Conservation (phyloP, 305 asterid species). For the Andrographis paniculata region DNA sequence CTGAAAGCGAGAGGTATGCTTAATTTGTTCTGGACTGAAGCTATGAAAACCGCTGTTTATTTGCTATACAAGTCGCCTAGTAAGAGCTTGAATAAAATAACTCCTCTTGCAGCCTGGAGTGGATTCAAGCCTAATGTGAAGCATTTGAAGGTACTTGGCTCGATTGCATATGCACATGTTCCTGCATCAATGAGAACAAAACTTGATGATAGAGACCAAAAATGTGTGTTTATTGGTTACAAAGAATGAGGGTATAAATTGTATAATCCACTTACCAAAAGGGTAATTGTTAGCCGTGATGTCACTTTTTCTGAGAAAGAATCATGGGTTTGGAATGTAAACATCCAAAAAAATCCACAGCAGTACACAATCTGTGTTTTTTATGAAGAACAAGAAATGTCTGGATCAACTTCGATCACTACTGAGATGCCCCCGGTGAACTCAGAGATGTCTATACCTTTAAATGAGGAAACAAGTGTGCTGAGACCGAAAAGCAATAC, state of each 20-base stretch:
- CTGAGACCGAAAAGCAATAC: neutral
- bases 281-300: slow-evolving; percentile 12
- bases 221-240: slow-evolving; percentile 11
- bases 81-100: neutral
- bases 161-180: slow-evolving; percentile 14
- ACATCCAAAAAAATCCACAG: neutral
- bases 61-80: slow-evolving; percentile 16
- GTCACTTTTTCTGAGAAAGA: slow-evolving; percentile 18
- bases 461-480: too few species aligned
- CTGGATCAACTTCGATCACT: neutral
- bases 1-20: slow-evolving; percentile 5
- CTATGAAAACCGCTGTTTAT: slow-evolving; percentile 14
- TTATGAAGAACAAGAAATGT: neutral
- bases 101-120: slow-evolving; percentile 17
- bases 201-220: slow-evolving; percentile 15
- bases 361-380: neutral
- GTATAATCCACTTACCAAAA: slow-evolving; percentile 10
- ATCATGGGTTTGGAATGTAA: slow-evolving; percentile 8
- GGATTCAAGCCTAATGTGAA: slow-evolving; percentile 16
- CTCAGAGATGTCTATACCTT: too few species aligned
- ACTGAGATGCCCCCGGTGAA: too few species aligned
- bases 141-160: too few species aligned
- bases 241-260: slow-evolving; percentile 11
- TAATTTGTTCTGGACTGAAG: slow-evolving; percentile 9
- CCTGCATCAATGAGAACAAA: slow-evolving; percentile 12